Percentiles rank a stretch among this genome's conserved stretches.
These are phyloP conservation scores for Mucor mucedo DNA, from an alignment of 371 early-diverging fungal species.

Conservation along the genomic window DNA sequence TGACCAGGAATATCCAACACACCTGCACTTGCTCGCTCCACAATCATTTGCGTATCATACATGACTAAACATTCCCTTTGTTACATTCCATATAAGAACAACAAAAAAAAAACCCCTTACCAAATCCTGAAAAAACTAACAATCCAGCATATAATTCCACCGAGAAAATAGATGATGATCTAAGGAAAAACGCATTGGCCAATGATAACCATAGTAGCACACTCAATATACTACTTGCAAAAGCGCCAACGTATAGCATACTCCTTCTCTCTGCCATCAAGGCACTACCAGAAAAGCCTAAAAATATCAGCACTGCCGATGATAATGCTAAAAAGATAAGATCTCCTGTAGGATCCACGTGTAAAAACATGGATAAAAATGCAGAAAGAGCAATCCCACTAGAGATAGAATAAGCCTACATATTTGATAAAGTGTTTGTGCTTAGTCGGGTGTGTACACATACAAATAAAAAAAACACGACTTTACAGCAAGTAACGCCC, in stretches of 20 bases:
- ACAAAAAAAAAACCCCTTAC: conserved; percentile 23
- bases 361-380: conserved; percentile 28
- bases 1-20: conserved; percentile 51
- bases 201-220: conserved; percentile 48
- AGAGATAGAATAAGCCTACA: conserved; percentile 41
- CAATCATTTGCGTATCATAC: conserved; percentile 69
- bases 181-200: conserved; percentile 50
- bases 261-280: conserved; percentile 50
- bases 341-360: conserved; percentile 45
- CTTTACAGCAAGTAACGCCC: conserved; percentile 41
- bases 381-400: conserved; percentile 46
- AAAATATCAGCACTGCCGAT: conserved; percentile 56
- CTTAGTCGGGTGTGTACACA: background rate
- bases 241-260: conserved; percentile 52
- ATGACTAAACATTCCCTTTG: conserved; percentile 34
- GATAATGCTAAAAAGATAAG: conserved; percentile 42
- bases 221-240: conserved; percentile 45
- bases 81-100: background rate
- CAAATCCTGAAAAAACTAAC: conserved; percentile 55
- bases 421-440: background rate
- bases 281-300: conserved; percentile 55
- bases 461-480: background rate
- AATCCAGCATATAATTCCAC: conserved; percentile 62
- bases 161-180: conserved; percentile 46
- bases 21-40: conserved; percentile 59